phyloP scores from a whole-genome alignment of 1,284 basidiomycete genomes.

The Tylopilus sp. region DNA sequence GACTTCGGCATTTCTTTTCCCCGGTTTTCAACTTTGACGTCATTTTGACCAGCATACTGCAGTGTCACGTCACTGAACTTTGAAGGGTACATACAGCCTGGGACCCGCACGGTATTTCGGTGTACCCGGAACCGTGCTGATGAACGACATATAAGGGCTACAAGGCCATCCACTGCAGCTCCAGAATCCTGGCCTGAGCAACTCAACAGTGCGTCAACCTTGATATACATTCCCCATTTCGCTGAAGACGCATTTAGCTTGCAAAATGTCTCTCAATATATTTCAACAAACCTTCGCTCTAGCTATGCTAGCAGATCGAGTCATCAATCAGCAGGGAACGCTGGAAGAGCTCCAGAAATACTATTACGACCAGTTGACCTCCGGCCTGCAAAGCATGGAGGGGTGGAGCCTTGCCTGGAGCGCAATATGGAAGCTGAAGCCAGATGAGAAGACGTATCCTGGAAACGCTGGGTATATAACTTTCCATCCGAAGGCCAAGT shows the following conservation, averaged over 20 bases:
- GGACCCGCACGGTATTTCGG: too few species aligned
- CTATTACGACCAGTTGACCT: background rate
- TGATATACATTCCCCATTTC: background rate
- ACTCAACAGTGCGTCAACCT: constrained; percentile 2
- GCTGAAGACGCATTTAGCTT: background rate
- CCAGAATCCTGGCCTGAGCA: background rate
- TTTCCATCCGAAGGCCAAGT: constrained; percentile 18
- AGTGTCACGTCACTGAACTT: too few species aligned
- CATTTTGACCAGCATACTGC: too few species aligned
- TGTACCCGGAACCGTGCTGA: too few species aligned
- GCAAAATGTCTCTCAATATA: constrained; percentile 28
- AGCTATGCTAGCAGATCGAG: constrained; percentile 10
- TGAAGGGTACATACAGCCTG: too few species aligned
- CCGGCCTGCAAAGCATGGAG: background rate
- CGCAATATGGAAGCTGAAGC: constrained; percentile 29
- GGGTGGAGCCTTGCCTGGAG: constrained; percentile 29
- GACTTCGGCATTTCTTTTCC: too few species aligned
- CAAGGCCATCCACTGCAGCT: too few species aligned
- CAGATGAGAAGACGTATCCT: constrained; percentile 16
- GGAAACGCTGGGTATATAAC: constrained; percentile 33
- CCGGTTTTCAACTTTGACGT: too few species aligned
- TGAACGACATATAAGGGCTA: too few species aligned
- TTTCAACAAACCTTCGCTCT: constrained; percentile 33
- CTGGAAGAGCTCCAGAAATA: constrained; percentile 7
- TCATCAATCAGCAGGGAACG: background rate